Percentiles rank a stretch among this genome's conserved stretches.
These are phyloP conservation scores for Huntiella bhutanensis DNA, from an alignment of 2,329 filamentous ascomycete species.

Conservation along the genomic window DNA sequence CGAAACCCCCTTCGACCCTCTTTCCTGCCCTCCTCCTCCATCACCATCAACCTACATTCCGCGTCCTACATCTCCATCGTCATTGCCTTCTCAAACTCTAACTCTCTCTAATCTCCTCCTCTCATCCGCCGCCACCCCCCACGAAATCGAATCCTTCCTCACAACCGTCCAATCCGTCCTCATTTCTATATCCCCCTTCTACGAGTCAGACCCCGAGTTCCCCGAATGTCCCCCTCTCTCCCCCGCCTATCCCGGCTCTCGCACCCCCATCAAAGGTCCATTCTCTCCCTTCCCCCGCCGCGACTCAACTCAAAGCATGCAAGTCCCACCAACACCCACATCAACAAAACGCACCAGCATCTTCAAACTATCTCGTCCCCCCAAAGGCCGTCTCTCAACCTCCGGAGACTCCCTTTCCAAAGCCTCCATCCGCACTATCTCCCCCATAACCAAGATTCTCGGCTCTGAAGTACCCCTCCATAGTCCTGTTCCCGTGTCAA, in stretches of 20 bases:
- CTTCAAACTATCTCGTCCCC: slow-evolving; percentile 10
- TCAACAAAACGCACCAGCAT: slow-evolving; percentile 1
- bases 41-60: slow-evolving; percentile 13
- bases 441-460: slow-evolving; percentile 3
- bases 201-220: slow-evolving; percentile 1
- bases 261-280: slow-evolving; percentile 16
- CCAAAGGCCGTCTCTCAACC: slow-evolving; percentile 4
- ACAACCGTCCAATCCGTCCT: slow-evolving; percentile 32
- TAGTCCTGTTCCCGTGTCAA: neutral
- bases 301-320: slow-evolving; percentile 5
- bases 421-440: slow-evolving; percentile 4
- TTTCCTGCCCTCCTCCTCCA: slow-evolving; percentile 13
- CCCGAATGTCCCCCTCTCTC: slow-evolving; percentile 7
- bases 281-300: slow-evolving; percentile 17
- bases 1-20: slow-evolving; percentile 7
- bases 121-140: slow-evolving; percentile 32
- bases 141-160: slow-evolving; percentile 35
- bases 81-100: slow-evolving; percentile 17
- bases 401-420: neutral
- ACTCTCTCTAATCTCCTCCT: slow-evolving; percentile 38
- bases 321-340: slow-evolving; percentile 3
- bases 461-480: neutral
- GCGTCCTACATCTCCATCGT: neutral
- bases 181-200: slow-evolving; percentile 20
- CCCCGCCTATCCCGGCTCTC: slow-evolving; percentile 13